A percentile compares a stretch with the other conserved stretches of the same genome.
These are phyloP conservation scores for Phtheirospermum japonicum DNA, from an alignment of 257 asterid species.

Conservation along the genomic window DNA sequence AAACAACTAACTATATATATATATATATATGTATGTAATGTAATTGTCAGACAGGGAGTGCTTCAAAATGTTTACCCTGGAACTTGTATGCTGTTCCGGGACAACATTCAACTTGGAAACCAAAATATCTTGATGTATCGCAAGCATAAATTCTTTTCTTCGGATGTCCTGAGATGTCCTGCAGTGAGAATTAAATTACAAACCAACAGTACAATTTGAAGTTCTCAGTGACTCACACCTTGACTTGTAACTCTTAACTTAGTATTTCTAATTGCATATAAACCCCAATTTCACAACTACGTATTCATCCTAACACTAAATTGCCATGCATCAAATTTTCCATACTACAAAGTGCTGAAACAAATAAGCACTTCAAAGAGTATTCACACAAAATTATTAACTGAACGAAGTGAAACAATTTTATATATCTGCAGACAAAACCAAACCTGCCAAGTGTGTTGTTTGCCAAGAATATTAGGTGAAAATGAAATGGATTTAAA, in stretches of 20 bases:
- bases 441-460: slow-evolving; percentile 81
- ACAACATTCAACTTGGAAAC: too few relatives aligned
- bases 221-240: slow-evolving; percentile 8
- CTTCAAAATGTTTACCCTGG: too few relatives aligned
- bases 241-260: slow-evolving; percentile 16
- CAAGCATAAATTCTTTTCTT: too few relatives aligned
- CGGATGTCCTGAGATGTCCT: slow-evolving; percentile 17
- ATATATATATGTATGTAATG: too few relatives aligned
- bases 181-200: slow-evolving; percentile 2
- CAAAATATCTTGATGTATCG: too few relatives aligned
- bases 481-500: slow-evolving; percentile 6
- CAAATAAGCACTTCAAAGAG: slow-evolving; percentile 16
- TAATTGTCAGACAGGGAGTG: too few relatives aligned
- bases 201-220: neutral
- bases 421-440: slow-evolving; percentile 33
- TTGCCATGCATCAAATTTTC: too few relatives aligned
- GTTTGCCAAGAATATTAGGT: slow-evolving; percentile 52
- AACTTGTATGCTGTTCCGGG: too few relatives aligned
- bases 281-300: too few relatives aligned
- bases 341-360: slow-evolving; percentile 2
- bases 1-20: too few relatives aligned
- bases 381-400: slow-evolving; percentile 11
- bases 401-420: slow-evolving; percentile 17
- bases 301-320: too few relatives aligned
- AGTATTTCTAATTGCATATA: slow-evolving; percentile 5